phyloP scores from a whole-genome alignment of 2,329 filamentous ascomycete species.

The Colletotrichum eleusines region DNA sequence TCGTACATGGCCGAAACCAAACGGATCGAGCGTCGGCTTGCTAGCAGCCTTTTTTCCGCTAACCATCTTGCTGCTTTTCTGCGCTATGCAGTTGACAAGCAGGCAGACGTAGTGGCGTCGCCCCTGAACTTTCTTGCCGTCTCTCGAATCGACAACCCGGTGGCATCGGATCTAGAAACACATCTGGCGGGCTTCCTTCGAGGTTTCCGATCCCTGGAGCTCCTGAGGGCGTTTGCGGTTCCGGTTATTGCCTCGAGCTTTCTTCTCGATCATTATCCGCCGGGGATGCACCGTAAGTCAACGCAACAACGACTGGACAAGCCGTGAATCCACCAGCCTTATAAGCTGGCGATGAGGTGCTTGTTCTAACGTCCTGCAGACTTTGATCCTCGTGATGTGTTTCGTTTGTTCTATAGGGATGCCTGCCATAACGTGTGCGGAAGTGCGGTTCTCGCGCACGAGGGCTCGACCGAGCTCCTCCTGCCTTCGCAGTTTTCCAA shows the following conservation, averaged over 20 bases:
- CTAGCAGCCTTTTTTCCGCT: slow-evolving; percentile 21
- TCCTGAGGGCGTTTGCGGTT: no score
- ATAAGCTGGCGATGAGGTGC: no score
- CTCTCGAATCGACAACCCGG: slow-evolving; percentile 1
- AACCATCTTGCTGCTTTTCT: slow-evolving; percentile 18
- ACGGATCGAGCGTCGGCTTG: not conserved
- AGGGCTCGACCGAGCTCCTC: slow-evolving; percentile 8
- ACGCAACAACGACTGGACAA: no score
- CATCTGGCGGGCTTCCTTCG: not conserved
- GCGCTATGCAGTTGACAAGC: not conserved
- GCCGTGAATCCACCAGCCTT: no score
- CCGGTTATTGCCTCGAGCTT: slow-evolving; percentile 25
- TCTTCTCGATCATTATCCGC: slow-evolving; percentile 17
- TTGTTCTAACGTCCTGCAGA: not conserved
- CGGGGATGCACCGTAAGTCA: slow-evolving; percentile 7
- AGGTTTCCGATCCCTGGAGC: no score
- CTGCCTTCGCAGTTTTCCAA: slow-evolving; percentile 11
- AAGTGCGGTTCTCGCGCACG: not conserved
- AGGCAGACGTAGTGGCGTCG: not conserved
- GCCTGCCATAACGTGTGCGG: slow-evolving; percentile 5
- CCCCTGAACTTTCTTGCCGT: slow-evolving; percentile 23
- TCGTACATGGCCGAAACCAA: slow-evolving; percentile 13
- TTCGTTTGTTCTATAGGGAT: slow-evolving; percentile 23
- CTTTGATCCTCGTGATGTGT: slow-evolving; percentile 22
- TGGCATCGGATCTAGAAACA: not conserved